These are phyloP conservation scores for Spinellus fusiger DNA, from an alignment of 192 early-diverging fungal species.

Conservation along the genomic window DNA sequence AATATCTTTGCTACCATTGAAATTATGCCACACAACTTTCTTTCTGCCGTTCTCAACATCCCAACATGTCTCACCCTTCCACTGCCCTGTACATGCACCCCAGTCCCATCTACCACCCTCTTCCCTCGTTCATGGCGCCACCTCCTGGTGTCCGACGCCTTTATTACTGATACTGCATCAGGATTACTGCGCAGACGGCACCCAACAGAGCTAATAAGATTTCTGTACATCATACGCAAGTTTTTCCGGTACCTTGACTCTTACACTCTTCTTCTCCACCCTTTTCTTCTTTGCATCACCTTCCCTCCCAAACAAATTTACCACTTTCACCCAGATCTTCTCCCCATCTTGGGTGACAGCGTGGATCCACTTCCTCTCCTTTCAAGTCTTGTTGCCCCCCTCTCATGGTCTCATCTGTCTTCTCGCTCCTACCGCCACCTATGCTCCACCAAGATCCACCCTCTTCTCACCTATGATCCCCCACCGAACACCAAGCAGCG, in stretches of 20 bases:
- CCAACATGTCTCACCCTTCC: neutral
- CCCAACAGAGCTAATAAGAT: neutral
- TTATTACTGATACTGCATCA: neutral
- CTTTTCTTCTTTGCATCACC: slow-evolving; percentile 6
- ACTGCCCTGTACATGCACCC: neutral
- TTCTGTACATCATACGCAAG: neutral
- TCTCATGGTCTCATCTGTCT: slow-evolving; percentile 3
- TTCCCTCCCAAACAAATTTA: slow-evolving; percentile 8
- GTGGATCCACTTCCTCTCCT: neutral
- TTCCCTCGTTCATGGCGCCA: neutral
- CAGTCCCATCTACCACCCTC: neutral
- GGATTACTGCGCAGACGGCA: neutral
- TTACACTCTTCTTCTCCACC: neutral
- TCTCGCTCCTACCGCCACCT: neutral
- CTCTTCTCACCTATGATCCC: neutral
- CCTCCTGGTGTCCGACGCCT: neutral
- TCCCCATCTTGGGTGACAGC: neutral
- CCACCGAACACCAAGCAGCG: neutral
- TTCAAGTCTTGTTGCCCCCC: too few relatives aligned
- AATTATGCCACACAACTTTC: neutral
- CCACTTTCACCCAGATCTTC: neutral
- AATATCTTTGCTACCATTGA: neutral
- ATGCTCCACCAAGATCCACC: neutral
- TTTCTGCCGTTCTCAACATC: neutral
- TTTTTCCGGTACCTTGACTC: neutral